phyloP scores from a whole-genome alignment of 176 grass and related monocot species.

The Aegilops longissima region DNA sequence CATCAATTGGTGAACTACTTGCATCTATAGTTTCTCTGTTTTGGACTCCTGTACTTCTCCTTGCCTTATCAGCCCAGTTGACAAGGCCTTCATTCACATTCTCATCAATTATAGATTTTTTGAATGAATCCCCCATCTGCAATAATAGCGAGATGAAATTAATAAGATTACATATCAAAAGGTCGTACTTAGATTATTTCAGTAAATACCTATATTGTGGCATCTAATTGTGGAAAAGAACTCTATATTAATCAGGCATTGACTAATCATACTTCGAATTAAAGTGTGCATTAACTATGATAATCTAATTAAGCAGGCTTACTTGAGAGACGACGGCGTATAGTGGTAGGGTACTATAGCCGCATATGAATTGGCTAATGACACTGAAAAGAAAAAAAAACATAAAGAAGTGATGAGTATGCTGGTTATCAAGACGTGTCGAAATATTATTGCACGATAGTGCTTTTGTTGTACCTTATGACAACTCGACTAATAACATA shows the following conservation, averaged over 20 bases:
- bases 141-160: not conserved
- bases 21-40: not conserved
- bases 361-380: slow-evolving; percentile 56
- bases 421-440: not conserved
- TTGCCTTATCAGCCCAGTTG: slow-evolving; percentile 51
- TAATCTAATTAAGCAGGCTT: not conserved
- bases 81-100: slow-evolving; percentile 44
- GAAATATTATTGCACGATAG: not conserved
- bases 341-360: slow-evolving; percentile 73
- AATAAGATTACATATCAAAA: not conserved
- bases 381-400: slow-evolving; percentile 32
- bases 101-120: slow-evolving; percentile 66
- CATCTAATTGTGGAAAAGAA: not conserved
- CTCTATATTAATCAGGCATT: not conserved
- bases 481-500: slow-evolving; percentile 47
- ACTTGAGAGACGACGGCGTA: slow-evolving; percentile 88
- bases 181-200: not conserved
- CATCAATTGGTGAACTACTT: not conserved
- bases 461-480: slow-evolving; percentile 36
- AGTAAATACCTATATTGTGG: not conserved
- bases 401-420: not conserved
- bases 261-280: not conserved
- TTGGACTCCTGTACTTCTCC: slow-evolving; percentile 9
- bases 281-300: not conserved
- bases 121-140: slow-evolving; percentile 90